phyloP scores from a whole-genome alignment of 306 rosid genomes.

The Casuarina equisetifolia region DNA sequence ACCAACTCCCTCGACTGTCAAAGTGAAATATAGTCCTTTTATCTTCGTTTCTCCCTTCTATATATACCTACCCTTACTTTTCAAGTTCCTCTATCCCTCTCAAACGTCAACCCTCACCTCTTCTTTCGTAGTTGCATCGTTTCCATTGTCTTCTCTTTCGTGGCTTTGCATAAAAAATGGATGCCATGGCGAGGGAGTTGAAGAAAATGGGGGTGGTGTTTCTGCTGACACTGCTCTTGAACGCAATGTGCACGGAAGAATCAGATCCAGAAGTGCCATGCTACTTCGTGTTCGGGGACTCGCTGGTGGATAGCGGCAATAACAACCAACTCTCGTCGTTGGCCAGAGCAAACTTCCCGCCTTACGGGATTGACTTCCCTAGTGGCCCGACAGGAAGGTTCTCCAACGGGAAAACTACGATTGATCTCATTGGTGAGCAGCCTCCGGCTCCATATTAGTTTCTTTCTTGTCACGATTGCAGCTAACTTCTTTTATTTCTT shows the following conservation, averaged over 20 bases:
- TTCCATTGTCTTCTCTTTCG: neutral
- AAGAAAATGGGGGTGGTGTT: conserved; percentile 18
- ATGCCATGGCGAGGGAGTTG: conserved; percentile 15
- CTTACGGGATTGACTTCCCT: conserved; percentile 78
- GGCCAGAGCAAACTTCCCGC: conserved; percentile 75
- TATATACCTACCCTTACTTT: conserved; percentile 32
- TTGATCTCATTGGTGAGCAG: conserved; percentile 72
- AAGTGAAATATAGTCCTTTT: conserved; percentile 11
- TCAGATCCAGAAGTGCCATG: conserved; percentile 74
- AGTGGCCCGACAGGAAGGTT: conserved; percentile 86
- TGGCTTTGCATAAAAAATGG: neutral
- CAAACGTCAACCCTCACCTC: neutral
- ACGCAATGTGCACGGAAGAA: conserved; percentile 30
- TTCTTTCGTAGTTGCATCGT: neutral
- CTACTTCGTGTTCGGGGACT: conserved; percentile 92
- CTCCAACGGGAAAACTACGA: conserved; percentile 79
- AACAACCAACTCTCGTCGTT: conserved; percentile 71
- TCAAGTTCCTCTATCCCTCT: conserved; percentile 27
- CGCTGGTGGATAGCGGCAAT: conserved; percentile 85
- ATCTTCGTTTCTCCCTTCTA: conserved; percentile 17
- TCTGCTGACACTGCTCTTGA: conserved; percentile 30
- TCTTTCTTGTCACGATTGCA: too few species aligned
- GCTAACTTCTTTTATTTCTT: too few species aligned
- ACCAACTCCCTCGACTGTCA: conserved; percentile 53
- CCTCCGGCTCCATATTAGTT: neutral